Percentiles rank a stretch among this genome's conserved stretches.
phyloP scores from a whole-genome alignment of 768 basidiomycete genomes.

The Mycena rebaudengoi region DNA sequence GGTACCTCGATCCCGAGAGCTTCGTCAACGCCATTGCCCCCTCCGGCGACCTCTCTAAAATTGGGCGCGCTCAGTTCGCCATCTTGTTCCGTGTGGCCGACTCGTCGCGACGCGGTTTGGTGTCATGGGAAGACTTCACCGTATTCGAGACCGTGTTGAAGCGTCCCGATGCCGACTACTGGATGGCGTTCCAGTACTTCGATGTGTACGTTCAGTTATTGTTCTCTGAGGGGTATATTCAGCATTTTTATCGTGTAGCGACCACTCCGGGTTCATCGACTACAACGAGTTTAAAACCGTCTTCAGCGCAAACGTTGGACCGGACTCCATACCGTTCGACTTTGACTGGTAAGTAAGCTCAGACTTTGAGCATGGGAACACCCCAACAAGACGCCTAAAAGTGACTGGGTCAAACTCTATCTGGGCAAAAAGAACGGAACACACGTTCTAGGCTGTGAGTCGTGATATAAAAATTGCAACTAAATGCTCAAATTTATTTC shows the following conservation, averaged over 20 bases:
- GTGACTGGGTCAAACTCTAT: conserved; percentile 97
- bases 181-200: conserved; percentile 96
- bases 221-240: conserved; percentile 13
- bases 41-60: conserved; percentile 82
- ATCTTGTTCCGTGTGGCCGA: conserved; percentile 93
- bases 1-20: conserved; percentile 85
- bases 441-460: conserved; percentile 90
- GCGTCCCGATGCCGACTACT: conserved; percentile 95
- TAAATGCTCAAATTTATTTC: conserved; percentile 17
- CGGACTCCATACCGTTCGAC: conserved; percentile 90
- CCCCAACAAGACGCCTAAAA: conserved; percentile 41
- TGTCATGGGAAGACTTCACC: conserved; percentile 96
- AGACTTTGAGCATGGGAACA: not conserved
- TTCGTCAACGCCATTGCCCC: conserved; percentile 98
- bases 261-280: conserved; percentile 90
- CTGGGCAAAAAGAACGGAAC: conserved; percentile 91
- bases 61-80: conserved; percentile 87
- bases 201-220: conserved; percentile 75
- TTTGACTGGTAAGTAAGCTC: conserved; percentile 78
- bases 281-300: conserved; percentile 96
- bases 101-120: conserved; percentile 72
- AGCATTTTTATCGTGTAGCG: conserved; percentile 52
- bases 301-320: conserved; percentile 80
- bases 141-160: conserved; percentile 95
- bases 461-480: not conserved